A percentile compares a stretch with the other conserved stretches of the same genome.
phyloP scores from a whole-genome alignment of 2,329 filamentous ascomycete species.

The Ophiocordyceps camponoti-rufipedis region DNA sequence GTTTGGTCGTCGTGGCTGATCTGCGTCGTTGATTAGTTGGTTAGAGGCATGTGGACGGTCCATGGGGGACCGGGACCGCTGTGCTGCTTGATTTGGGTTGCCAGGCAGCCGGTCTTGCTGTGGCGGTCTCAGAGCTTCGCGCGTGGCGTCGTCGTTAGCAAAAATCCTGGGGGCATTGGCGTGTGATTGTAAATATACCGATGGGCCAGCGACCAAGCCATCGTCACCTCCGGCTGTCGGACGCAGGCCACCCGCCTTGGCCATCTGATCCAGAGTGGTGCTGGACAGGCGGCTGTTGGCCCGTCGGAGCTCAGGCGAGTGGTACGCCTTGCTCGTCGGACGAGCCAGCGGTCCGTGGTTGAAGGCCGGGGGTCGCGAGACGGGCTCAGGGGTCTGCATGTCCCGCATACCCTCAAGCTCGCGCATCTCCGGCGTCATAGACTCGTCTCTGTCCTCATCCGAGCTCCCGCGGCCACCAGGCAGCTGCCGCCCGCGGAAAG shows the following conservation, averaged over 20 bases:
- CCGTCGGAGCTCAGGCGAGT: conserved; percentile 59
- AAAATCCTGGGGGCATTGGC: conserved; percentile 29
- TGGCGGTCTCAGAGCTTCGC: conserved; percentile 29
- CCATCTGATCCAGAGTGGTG: conserved; percentile 65
- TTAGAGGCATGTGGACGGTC: conserved; percentile 8
- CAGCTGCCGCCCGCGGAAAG: conserved; percentile 22
- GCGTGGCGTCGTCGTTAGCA: conserved; percentile 35
- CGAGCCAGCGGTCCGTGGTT: conserved; percentile 54
- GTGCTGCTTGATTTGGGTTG: conserved; percentile 20
- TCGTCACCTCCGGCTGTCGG: conserved; percentile 15
- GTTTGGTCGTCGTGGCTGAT: conserved; percentile 10
- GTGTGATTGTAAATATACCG: conserved; percentile 33
- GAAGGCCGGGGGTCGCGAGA: conserved; percentile 63
- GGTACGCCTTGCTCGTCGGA: conserved; percentile 49
- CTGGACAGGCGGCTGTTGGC: conserved; percentile 73
- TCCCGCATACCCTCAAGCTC: conserved; percentile 35
- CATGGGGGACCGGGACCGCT: conserved; percentile 26
- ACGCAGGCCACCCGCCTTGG: conserved; percentile 39
- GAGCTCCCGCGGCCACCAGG: conserved; percentile 29
- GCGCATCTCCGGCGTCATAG: conserved; percentile 20
- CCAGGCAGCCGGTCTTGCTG: conserved; percentile 16
- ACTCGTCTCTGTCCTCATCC: conserved; percentile 29
- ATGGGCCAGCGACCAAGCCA: conserved; percentile 19
- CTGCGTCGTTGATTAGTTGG: conserved; percentile 13
- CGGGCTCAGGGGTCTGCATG: conserved; percentile 54